Evolutionary conservation across 345 rosid genomes (phyloP).

Genomic region (Hevea brasiliensis): DNA sequence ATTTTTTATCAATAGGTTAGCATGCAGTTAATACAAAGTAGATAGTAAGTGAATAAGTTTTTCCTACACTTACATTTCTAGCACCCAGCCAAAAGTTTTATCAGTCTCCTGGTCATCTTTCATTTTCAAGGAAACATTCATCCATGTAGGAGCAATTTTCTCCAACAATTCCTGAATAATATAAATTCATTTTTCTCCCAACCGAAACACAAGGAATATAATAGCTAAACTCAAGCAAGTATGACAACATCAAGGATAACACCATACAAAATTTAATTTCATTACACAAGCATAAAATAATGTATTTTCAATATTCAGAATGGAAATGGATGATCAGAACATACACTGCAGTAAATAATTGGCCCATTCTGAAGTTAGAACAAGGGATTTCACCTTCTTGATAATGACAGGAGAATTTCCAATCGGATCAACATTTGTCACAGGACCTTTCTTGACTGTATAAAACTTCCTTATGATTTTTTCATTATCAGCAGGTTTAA

Average conservation of each 20-base stretch:
- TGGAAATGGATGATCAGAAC: not conserved
- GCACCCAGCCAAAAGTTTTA: conserved; percentile 92
- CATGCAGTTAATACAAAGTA: not conserved
- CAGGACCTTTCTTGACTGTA: conserved; percentile 65
- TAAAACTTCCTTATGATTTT: conserved; percentile 56
- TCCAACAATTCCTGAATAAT: conserved; percentile 40
- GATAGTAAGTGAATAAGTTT: not conserved
- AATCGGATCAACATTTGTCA: conserved; percentile 60
- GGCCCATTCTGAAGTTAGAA: not conserved
- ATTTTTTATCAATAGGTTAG: not conserved
- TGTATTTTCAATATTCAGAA: not conserved
- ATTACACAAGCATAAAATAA: not conserved
- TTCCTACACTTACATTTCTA: conserved; percentile 72
- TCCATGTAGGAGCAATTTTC: conserved; percentile 97
- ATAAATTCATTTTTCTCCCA: conserved; percentile 2
- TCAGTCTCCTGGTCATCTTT: conserved; percentile 88
- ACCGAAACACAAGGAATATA: not conserved
- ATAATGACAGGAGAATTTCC: conserved; percentile 85
- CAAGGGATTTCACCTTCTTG: conserved; percentile 45
- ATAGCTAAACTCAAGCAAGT: not conserved
- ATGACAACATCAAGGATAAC: not conserved
- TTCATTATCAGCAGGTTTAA: conserved; percentile 54
- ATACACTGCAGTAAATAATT: not conserved
- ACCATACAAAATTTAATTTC: not conserved
- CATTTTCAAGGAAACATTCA: conserved; percentile 90